Evolutionary conservation across 345 rosid species (phyloP).

Genomic region (Moricandia arvensis): DNA sequence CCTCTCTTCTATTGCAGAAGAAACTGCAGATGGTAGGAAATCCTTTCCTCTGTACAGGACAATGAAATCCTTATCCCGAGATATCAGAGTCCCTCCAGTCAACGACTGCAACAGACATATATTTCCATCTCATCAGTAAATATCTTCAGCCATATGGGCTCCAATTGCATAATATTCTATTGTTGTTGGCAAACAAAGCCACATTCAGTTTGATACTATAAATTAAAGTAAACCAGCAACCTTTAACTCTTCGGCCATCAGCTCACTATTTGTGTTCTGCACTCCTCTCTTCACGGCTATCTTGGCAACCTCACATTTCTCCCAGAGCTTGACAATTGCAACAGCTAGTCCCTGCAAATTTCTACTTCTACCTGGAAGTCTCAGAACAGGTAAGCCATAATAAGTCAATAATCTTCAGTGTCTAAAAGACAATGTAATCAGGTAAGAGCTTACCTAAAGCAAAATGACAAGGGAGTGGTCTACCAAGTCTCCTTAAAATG

Average conservation of each 20-base stretch:
- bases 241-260: conserved; percentile 92
- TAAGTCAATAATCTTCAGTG: conserved; percentile 47
- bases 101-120: conserved; percentile 60
- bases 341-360: conserved; percentile 87
- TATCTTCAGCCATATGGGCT: conserved; percentile 3
- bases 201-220: neutral
- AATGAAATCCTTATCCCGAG: conserved; percentile 81
- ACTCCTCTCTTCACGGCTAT: conserved; percentile 91
- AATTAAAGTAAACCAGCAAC: conserved; percentile 40
- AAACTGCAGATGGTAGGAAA: conserved; percentile 84
- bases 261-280: conserved; percentile 68
- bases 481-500: conserved; percentile 80
- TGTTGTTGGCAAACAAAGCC: neutral
- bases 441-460: conserved; percentile 55
- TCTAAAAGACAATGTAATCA: conserved; percentile 5
- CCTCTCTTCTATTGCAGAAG: conserved; percentile 78
- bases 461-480: conserved; percentile 85
- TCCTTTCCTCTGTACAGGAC: conserved; percentile 93
- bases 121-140: conserved; percentile 28
- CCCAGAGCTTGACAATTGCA: conserved; percentile 87
- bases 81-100: conserved; percentile 80
- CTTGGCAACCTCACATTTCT: conserved; percentile 92
- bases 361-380: conserved; percentile 73
- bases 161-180: neutral
- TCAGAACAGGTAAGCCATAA: conserved; percentile 18